Conservation (phyloP, 495 filamentous ascomycete genomes). For the Sporormia fimetaria region DNA sequence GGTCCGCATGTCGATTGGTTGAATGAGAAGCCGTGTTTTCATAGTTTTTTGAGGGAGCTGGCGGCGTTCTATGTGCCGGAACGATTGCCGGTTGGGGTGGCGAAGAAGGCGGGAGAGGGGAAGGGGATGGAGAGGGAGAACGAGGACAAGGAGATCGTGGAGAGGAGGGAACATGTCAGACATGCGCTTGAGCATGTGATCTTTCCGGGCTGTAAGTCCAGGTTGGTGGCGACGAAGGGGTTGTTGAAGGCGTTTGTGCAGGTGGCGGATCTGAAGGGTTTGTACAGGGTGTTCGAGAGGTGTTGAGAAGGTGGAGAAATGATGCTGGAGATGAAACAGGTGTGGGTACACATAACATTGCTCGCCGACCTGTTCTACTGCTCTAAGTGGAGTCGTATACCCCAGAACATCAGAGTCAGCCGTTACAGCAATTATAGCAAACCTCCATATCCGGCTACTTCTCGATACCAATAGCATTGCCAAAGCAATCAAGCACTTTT, state of each 20-base stretch:
- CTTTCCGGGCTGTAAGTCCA: slow-evolving; percentile 70
- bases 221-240: slow-evolving; percentile 71
- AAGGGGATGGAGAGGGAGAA: slow-evolving; percentile 18
- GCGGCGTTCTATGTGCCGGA: slow-evolving; percentile 88
- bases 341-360: too few relatives aligned
- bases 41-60: slow-evolving; percentile 74
- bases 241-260: slow-evolving; percentile 74
- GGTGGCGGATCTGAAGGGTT: slow-evolving; percentile 83
- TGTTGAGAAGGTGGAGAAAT: slow-evolving; percentile 41
- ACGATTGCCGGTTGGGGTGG: slow-evolving; percentile 50
- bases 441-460: too few relatives aligned
- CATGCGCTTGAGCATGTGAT: slow-evolving; percentile 58
- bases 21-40: slow-evolving; percentile 76
- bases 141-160: slow-evolving; percentile 41
- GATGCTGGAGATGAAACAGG: not conserved
- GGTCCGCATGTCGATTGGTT: slow-evolving; percentile 85
- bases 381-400: too few relatives aligned
- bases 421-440: too few relatives aligned
- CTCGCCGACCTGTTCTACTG: too few relatives aligned
- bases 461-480: too few relatives aligned
- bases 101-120: slow-evolving; percentile 11
- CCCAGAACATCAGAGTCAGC: too few relatives aligned
- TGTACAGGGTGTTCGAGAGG: slow-evolving; percentile 96
- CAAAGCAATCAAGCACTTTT: too few relatives aligned
- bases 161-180: slow-evolving; percentile 46